Base-by-base conservation (phyloP, 116 monocot genomes). In the Cymodocea nodosa region DNA sequence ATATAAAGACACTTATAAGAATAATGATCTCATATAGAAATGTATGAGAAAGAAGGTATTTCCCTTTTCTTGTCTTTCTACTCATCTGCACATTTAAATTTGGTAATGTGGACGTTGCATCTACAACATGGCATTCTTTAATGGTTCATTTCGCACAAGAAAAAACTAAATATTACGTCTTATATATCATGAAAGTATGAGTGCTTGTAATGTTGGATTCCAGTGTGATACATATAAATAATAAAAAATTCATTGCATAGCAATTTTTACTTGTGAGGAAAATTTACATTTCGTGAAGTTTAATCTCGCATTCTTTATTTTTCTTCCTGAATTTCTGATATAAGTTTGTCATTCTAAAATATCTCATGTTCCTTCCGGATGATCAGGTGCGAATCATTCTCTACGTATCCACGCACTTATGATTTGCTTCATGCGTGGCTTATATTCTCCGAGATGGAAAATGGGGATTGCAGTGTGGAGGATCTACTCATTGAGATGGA, bases 401-500 rank as follows among this genome's bases (percentile, higher is more conserved):
- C 86, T 0, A 90, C 86, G 13, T 90, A 90, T 59, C 90, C 90
- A 49, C 76, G 90, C 15, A 90, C 90, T 15, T 90, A 90, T 17
- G 90, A 90, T 73, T 74, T 90, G 6, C 81, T 90, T 69, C 90
- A 90, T 65, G 79, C 86, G 16, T 86, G 84, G 79, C 73, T 71
- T 16, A 35, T 90, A 4, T 78, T 90, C 61, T 90, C 90, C 35
- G 69, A 82, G 30, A 62, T 82, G 58, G 77, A 82, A 51, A 76
- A 64, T 14, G 69, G 59, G 5, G 86, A 83, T 3, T 86, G 90
- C 35, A 71, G 90, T 35, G 36, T 76, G 44, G 90, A 86, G 35
- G 86, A 90, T 75, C 75, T 90, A 51, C 81, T 90, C 10, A 75
- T 90, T 15, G 90, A 90, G 70, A 84, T 90, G 84, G 90, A 90